Percentiles rank a stretch among this genome's conserved stretches.
These are phyloP conservation scores for Geotrichum reessii DNA, from an alignment of 1,139 yeast species.

Conservation along the genomic window DNA sequence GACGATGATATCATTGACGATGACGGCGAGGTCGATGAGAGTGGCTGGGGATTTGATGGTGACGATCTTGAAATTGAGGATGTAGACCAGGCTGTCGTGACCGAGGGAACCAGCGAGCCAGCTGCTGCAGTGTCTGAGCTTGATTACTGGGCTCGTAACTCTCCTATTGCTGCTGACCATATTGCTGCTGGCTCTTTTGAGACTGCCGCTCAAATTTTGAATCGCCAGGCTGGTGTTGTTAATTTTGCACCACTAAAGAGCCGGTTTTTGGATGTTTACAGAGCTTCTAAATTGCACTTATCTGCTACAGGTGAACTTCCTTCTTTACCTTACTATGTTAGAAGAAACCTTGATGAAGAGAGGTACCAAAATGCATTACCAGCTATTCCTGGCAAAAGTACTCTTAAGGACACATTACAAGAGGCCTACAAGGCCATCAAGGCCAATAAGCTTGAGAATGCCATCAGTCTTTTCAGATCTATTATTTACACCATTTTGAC, in stretches of 20 bases:
- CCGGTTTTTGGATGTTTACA: constrained; percentile 78
- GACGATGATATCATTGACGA: constrained; percentile 32
- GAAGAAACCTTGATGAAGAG: constrained; percentile 50
- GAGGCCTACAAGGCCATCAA: constrained; percentile 80
- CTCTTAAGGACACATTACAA: constrained; percentile 50
- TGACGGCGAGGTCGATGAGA: constrained; percentile 25
- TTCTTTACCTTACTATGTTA: constrained; percentile 61
- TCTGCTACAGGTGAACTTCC: constrained; percentile 72
- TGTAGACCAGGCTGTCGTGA: constrained; percentile 39
- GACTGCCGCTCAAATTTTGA: constrained; percentile 85
- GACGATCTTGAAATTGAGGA: constrained; percentile 64
- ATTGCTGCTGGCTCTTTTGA: constrained; percentile 97
- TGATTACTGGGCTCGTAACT: constrained; percentile 79
- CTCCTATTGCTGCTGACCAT: constrained; percentile 86
- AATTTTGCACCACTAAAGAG: constrained; percentile 81
- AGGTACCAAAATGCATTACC: constrained; percentile 48
- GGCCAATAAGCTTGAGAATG: constrained; percentile 73
- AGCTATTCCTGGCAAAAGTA: constrained; percentile 65
- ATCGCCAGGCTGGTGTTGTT: constrained; percentile 81
- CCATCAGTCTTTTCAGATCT: constrained; percentile 71
- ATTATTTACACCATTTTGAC: constrained; percentile 73
- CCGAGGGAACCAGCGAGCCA: constrained; percentile 38
- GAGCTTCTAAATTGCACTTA: constrained; percentile 67
- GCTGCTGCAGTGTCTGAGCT: constrained; percentile 51
- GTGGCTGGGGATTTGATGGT: constrained; percentile 37